Base-by-base conservation (phyloP, 805 yeast genomes). In the Cyberlindnera petersonii region DNA sequence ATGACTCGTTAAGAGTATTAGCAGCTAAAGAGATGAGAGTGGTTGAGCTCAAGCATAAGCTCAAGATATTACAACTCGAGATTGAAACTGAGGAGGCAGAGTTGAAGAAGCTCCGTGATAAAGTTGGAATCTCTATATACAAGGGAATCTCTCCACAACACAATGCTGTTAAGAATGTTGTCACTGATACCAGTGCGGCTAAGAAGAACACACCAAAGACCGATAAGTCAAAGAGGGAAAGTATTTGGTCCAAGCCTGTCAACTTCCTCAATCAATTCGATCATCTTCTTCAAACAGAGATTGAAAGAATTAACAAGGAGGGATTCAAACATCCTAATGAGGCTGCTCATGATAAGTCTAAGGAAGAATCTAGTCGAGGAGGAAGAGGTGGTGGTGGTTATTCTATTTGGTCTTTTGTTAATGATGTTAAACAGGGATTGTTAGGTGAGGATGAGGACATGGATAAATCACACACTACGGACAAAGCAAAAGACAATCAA, bases 11-110 rank as follows among this genome's bases (percentile, higher is more conserved):
- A 34, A 68, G 86, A 44, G 61, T 70, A 8, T 60, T 83, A 31
- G 91, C 91, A 0, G 63, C 75, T 28, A 82, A 80, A 52, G 93
- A 83, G 54, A 74, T 79, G 74, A 74, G 72, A 19, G 64, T 82
- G 21, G 71, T 82, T 35, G 88, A 82, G 48, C 59, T 81, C 30
- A 80, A 77, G 46, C 71, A 69, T 30, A 69, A 64, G 17, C 42
- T 82, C 50, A 69, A 75, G 35, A 56, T 64, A 23, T 57, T 62
- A 5, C 65, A 80, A 35, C 73, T 69, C 35, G 64, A 63, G 31
- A 61, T 81, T 24, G 72, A 79, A 33, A 61, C 50, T 13, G 63
- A 59, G 23, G 56, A 59, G 16, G 40, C 42, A 3, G 68, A 66
- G 37, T 44, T 68, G 35, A 55, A 53, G 24, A 50, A 43, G 14